phyloP scores from a whole-genome alignment of 352 stramenopile genomes.

The Pelagophyceae sp. region DNA sequence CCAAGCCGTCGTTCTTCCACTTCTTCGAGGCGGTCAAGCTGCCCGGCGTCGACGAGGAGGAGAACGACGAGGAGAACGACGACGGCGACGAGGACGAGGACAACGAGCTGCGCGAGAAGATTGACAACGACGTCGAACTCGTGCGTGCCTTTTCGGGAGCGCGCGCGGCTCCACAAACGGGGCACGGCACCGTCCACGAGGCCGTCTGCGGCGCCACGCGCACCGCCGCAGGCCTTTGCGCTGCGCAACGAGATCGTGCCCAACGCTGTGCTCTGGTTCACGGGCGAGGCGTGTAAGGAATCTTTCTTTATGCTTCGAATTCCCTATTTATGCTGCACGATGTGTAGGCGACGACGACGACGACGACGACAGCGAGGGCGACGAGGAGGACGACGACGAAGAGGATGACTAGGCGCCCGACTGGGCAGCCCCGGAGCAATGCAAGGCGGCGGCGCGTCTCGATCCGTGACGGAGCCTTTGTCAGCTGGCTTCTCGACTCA shows the following conservation, averaged over 20 bases:
- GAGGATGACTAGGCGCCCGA: constrained; percentile 14
- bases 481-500: too few species aligned
- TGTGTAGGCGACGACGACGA: constrained; percentile 44
- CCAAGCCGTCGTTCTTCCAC: constrained; percentile 46
- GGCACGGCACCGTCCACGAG: too few species aligned
- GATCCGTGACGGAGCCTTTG: too few species aligned
- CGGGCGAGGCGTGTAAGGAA: constrained; percentile 48
- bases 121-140: constrained; percentile 61
- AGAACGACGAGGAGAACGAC: constrained; percentile 34
- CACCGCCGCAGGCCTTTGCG: too few species aligned
- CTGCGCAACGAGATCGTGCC: constrained; percentile 57
- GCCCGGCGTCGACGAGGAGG: constrained; percentile 38
- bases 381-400: constrained; percentile 20
- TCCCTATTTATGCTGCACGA: too few species aligned
- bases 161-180: too few species aligned
- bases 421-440: too few species aligned
- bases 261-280: constrained; percentile 63
- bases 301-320: too few species aligned
- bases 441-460: too few species aligned
- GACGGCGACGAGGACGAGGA: constrained; percentile 57
- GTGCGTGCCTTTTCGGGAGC: too few species aligned
- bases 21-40: constrained; percentile 40
- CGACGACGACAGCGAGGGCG: constrained; percentile 19
- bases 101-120: constrained; percentile 43
- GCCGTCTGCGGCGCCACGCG: too few species aligned